Conservation (phyloP, 2,329 filamentous ascomycete species). For the Ophiocordyceps camponoti-leonardi region DNA sequence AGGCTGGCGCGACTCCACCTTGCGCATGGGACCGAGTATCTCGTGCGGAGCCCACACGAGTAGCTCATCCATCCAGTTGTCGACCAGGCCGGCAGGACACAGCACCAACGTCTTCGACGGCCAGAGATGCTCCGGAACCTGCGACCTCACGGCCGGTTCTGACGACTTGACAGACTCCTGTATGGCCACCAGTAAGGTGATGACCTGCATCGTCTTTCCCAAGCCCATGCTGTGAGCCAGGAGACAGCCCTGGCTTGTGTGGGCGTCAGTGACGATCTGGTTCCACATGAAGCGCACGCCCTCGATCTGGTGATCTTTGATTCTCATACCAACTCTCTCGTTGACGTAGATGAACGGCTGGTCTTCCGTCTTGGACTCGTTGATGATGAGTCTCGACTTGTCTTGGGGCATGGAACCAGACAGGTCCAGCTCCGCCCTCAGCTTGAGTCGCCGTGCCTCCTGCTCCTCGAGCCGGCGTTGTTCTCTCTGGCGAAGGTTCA, state of each 20-base stretch:
- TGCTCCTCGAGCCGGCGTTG: slow-evolving; percentile 34
- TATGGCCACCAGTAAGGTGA: slow-evolving; percentile 65
- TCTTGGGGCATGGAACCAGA: slow-evolving; percentile 25
- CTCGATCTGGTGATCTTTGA: slow-evolving; percentile 66
- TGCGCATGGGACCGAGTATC: slow-evolving; percentile 36
- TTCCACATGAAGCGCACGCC: slow-evolving; percentile 85
- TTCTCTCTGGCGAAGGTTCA: slow-evolving; percentile 37
- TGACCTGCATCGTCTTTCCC: slow-evolving; percentile 84
- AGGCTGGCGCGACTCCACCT: slow-evolving; percentile 28
- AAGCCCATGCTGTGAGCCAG: slow-evolving; percentile 84
- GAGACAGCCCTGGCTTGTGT: slow-evolving; percentile 54
- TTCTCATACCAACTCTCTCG: slow-evolving; percentile 39
- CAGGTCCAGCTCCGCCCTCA: slow-evolving; percentile 26
- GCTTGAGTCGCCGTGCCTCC: slow-evolving; percentile 29
- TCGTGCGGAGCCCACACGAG: slow-evolving; percentile 44
- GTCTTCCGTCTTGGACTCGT: slow-evolving; percentile 43
- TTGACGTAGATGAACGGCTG: slow-evolving; percentile 48
- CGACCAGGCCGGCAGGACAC: slow-evolving; percentile 56
- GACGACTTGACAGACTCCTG: slow-evolving; percentile 44
- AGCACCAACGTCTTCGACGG: slow-evolving; percentile 51
- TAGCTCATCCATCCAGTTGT: slow-evolving; percentile 75
- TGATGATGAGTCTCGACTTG: slow-evolving; percentile 42
- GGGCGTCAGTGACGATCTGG: slow-evolving; percentile 47
- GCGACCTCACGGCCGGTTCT: slow-evolving; percentile 36
- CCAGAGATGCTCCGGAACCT: slow-evolving; percentile 51